phyloP scores from a whole-genome alignment of 495 filamentous ascomycete species.

The Lentithecium fluviatile region DNA sequence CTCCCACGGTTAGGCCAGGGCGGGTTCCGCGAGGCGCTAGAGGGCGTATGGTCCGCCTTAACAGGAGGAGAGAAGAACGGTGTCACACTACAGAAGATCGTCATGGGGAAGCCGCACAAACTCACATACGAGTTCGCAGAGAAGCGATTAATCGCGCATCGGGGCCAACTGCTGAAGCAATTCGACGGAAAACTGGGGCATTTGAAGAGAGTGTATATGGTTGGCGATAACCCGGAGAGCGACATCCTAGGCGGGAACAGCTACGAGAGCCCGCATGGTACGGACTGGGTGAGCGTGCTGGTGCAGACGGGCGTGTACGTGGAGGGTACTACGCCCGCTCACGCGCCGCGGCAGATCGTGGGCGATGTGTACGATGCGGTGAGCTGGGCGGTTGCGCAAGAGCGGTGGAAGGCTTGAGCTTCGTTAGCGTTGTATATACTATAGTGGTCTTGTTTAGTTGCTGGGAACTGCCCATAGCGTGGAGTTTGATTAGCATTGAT shows the following conservation, averaged over 20 bases:
- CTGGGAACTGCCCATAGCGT: not conserved
- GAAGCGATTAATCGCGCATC: slow-evolving; percentile 61
- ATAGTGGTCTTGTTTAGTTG: too few relatives aligned
- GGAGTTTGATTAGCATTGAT: too few relatives aligned
- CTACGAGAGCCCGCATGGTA: slow-evolving; percentile 63
- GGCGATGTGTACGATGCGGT: slow-evolving; percentile 70
- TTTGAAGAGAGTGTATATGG: slow-evolving; percentile 80
- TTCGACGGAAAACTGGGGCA: slow-evolving; percentile 41
- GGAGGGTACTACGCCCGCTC: slow-evolving; percentile 54
- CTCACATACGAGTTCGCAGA: slow-evolving; percentile 85
- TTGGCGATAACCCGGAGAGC: slow-evolving; percentile 94
- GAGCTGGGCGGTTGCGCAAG: slow-evolving; percentile 57
- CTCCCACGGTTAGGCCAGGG: slow-evolving; percentile 92
- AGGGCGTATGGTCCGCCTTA: slow-evolving; percentile 71
- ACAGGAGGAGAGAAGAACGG: slow-evolving; percentile 59
- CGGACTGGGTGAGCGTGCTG: slow-evolving; percentile 75
- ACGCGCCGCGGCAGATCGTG: slow-evolving; percentile 59
- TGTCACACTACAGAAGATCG: slow-evolving; percentile 59
- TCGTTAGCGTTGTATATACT: too few relatives aligned
- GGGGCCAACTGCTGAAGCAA: slow-evolving; percentile 47
- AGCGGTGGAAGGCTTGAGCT: slow-evolving; percentile 11
- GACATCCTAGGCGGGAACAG: slow-evolving; percentile 90
- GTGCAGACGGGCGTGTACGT: slow-evolving; percentile 81
- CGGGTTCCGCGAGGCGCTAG: slow-evolving; percentile 77
- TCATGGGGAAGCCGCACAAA: slow-evolving; percentile 81